A percentile compares a stretch with the other conserved stretches of the same genome.
Conservation (phyloP, 2,329 filamentous ascomycete species). For the Pyrenophora teres region DNA sequence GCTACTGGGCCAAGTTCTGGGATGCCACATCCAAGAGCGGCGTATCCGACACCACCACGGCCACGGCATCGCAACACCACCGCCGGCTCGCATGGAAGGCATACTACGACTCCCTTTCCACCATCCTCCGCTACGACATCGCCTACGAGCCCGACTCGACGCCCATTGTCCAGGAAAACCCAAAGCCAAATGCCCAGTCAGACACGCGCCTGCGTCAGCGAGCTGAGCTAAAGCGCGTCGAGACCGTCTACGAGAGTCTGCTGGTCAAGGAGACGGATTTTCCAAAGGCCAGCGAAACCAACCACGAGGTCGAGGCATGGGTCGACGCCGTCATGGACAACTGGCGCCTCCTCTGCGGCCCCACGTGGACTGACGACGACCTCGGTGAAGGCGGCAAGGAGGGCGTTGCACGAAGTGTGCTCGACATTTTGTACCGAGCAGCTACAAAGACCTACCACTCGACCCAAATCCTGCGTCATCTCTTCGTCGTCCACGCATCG, state of each 20-base stretch:
- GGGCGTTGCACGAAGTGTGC: conserved; percentile 72
- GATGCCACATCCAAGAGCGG: conserved; percentile 31
- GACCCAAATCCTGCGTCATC: conserved; percentile 79
- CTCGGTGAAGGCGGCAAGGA: conserved; percentile 81
- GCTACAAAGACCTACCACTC: conserved; percentile 96
- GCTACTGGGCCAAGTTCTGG: conserved; percentile 74
- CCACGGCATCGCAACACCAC: conserved; percentile 28
- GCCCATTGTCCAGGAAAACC: conserved; percentile 26
- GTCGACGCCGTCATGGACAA: conserved; percentile 79
- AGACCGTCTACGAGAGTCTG: conserved; percentile 77
- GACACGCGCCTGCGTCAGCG: conserved; percentile 58
- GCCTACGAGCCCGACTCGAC: conserved; percentile 59
- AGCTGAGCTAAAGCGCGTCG: conserved; percentile 77
- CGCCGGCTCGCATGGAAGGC: conserved; percentile 78
- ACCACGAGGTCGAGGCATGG: conserved; percentile 80
- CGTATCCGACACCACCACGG: conserved; percentile 21
- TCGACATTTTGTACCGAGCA: conserved; percentile 86
- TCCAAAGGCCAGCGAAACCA: conserved; percentile 78
- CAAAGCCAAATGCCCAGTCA: conserved; percentile 27
- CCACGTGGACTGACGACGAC: conserved; percentile 78
- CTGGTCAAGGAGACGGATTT: conserved; percentile 81
- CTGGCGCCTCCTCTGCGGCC: conserved; percentile 81
- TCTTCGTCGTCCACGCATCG: conserved; percentile 86
- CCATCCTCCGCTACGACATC: conserved; percentile 70
- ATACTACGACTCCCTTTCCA: conserved; percentile 80